Base-by-base conservation (phyloP, 2,329 filamentous ascomycete genomes). In the Trichoderma koningiopsis region DNA sequence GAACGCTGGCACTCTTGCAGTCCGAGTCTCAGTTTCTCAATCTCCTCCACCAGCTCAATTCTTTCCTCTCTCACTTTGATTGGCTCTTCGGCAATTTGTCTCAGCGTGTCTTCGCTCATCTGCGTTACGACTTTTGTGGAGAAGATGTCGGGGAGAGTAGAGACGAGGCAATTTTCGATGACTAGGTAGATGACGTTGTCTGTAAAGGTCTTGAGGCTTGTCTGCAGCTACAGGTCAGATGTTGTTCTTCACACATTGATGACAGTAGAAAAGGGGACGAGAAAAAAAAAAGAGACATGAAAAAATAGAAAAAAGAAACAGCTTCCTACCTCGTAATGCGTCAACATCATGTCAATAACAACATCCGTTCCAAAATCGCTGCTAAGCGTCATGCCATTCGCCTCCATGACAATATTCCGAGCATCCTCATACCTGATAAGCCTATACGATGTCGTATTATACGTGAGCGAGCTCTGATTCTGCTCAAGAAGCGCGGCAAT, bases 101-200 rank as follows among this genome's bases (percentile, higher is more conserved):
- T 27, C 5, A 53, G 4, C 1, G n/a, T 27, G 4, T 62, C 47
- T 0, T 62, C 60, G 43, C n/a, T 53, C 60, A 62, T 62, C 14
- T 37, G 40, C 2, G 43, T 53, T 11, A 62, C 47, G 7, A 27
- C 14, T 16, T 49, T 62, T 24, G 47, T 33, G 24, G 11, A n/a
- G 29, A 68, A 68, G 27, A 68, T 53, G n/a, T 64, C 29, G 27
- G 49, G 35, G 8, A 68, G 52, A 2, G 52, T 29, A 0, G 59
- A 47, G 7, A 68, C 43, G 13, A 68, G 49, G 10, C 52, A 62
- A 19, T 68, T 68, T 29, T 68, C 67, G 14, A 68, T 10, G 11
- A 61, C 67, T 1, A 68, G 67, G 33, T 64, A 29, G 24, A 68
- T 37, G 27, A 68, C 53, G 22, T 68, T 68, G 3, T 68, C 67